Percentiles rank a stretch among this genome's conserved stretches.
phyloP scores from a whole-genome alignment of 495 filamentous ascomycete genomes.

The Penicillium cinerascens region DNA sequence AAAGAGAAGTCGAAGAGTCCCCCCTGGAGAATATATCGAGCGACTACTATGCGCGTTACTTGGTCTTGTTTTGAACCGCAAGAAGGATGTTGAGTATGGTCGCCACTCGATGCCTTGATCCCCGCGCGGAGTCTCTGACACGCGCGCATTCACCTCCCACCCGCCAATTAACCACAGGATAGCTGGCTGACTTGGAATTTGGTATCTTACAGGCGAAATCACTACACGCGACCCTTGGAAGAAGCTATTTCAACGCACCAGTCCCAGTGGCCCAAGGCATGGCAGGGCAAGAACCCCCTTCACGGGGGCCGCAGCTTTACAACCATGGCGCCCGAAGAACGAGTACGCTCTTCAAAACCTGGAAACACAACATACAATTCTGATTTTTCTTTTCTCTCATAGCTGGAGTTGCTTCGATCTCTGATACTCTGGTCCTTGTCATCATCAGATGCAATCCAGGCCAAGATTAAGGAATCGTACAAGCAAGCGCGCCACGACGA shows the following conservation, averaged over 20 bases:
- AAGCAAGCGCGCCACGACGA: slow-evolving; percentile 86
- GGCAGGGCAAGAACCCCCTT: slow-evolving; percentile 83
- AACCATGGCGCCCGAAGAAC: slow-evolving; percentile 71
- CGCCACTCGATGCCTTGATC: slow-evolving; percentile 24
- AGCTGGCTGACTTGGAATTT: slow-evolving; percentile 11
- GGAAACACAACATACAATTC: slow-evolving; percentile 6
- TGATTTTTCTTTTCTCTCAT: slow-evolving; percentile 16
- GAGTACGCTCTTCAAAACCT: slow-evolving; percentile 53
- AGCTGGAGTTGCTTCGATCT: slow-evolving; percentile 78
- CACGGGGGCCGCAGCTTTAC: slow-evolving; percentile 73
- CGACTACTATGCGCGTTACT: slow-evolving; percentile 84
- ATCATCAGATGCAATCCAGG: slow-evolving; percentile 78
- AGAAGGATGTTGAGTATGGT: slow-evolving; percentile 96
- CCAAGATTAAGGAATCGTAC: slow-evolving; percentile 81
- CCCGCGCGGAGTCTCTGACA: slow-evolving; percentile 6
- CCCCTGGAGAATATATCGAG: slow-evolving; percentile 82
- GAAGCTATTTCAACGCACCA: slow-evolving; percentile 85
- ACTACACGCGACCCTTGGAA: slow-evolving; percentile 89
- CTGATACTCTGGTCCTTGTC: slow-evolving; percentile 87
- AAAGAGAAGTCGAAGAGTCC: slow-evolving; percentile 74
- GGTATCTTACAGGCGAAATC: slow-evolving; percentile 38
- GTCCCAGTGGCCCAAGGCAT: slow-evolving; percentile 83
- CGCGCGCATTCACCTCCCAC: slow-evolving; percentile 11
- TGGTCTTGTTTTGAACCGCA: slow-evolving; percentile 85
- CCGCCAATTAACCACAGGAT: slow-evolving; percentile 7